Evolutionary conservation across 768 basidiomycete genomes (phyloP), one percentile per base, ranked within the genome.

Genomic region (Lyophyllum shimeji): DNA sequence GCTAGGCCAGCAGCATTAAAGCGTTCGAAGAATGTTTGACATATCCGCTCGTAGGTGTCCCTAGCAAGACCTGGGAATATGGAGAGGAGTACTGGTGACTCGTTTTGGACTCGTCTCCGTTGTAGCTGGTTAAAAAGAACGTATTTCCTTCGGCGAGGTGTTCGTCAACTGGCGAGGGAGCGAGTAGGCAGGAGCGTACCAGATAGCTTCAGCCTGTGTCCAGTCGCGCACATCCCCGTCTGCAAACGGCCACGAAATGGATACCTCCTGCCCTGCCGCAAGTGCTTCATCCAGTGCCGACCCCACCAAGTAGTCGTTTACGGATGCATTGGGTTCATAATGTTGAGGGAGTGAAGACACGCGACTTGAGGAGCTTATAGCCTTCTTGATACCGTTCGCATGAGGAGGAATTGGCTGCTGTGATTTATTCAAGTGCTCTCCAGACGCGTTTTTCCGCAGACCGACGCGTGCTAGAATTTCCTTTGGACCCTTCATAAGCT

Each of bases 11-110:
- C 87, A 24, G 89, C 87, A 66, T 95, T 94, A 81, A 95, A 91
- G 23, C 90, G 87, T 67, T 96, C 94, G 63, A 97, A 97, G 72
- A 95, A 92, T 37, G 91, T 79, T 65, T 89, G 92, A 63, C 87
- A 89, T 63, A 89, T 80, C 43, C 79, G 79, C 67, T 95, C 90
- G 68, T 88, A 82, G 8, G 83, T 78, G 34, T 76, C 73, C 50
- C 89, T 81, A 23, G 90, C 81, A 20, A 91, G 80, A 27, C 84
- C 82, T 0, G 86, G 71, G 4, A 79, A 73, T 52, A 95, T 76
- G 37, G 87, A 85, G 55, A 95, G 79, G 29, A 95, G 78, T 52
- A 93, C 83, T 1, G 93, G 91, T 17, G 90, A 94, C 67, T 95
- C 92, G 67, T 95, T 94, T 63, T 92, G 91, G 7, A 82, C 82